A percentile compares a stretch with the other conserved stretches of the same genome.
These are phyloP conservation scores for Plenodomus lindquistii DNA, from an alignment of 2,329 filamentous ascomycete species.

Conservation along the genomic window DNA sequence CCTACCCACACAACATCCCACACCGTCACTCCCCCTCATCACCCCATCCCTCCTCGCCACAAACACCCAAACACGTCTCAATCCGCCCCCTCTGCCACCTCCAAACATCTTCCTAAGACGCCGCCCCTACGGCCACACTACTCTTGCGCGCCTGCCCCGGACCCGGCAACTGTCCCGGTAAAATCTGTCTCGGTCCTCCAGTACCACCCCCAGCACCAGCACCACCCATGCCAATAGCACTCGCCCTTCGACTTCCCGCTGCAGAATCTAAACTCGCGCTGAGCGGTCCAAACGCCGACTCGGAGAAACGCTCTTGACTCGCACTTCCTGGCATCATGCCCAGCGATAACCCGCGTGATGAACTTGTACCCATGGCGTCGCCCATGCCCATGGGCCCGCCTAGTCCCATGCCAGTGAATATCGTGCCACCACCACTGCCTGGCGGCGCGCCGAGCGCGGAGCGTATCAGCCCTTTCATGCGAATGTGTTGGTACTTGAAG, in stretches of 20 bases:
- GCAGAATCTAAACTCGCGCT: slow-evolving; percentile 37
- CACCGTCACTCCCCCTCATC: no score
- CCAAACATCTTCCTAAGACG: not conserved
- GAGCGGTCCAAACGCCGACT: slow-evolving; percentile 32
- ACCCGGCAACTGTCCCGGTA: slow-evolving; percentile 44
- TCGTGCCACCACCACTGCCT: slow-evolving; percentile 17
- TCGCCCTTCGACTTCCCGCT: slow-evolving; percentile 33
- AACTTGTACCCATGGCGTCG: slow-evolving; percentile 23
- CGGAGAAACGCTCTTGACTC: slow-evolving; percentile 36
- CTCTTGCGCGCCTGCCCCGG: slow-evolving; percentile 39
- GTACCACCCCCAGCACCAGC: slow-evolving; percentile 6
- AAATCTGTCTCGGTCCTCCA: slow-evolving; percentile 41
- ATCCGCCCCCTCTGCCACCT: no score
- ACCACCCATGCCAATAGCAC: slow-evolving; percentile 20
- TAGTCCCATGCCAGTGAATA: slow-evolving; percentile 29
- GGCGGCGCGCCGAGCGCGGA: slow-evolving; percentile 58
- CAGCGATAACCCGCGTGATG: slow-evolving; percentile 30
- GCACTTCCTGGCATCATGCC: slow-evolving; percentile 39
- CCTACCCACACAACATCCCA: no score
- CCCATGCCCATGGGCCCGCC: slow-evolving; percentile 5
- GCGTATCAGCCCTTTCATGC: slow-evolving; percentile 66
- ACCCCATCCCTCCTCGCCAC: no score
- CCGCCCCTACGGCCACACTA: slow-evolving; percentile 30
- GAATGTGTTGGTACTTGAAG: slow-evolving; percentile 63
- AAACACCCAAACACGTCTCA: no score